These are phyloP conservation scores for Discostella stelligeroides DNA, from an alignment of 108 stramenopile species.

Conservation along the genomic window DNA sequence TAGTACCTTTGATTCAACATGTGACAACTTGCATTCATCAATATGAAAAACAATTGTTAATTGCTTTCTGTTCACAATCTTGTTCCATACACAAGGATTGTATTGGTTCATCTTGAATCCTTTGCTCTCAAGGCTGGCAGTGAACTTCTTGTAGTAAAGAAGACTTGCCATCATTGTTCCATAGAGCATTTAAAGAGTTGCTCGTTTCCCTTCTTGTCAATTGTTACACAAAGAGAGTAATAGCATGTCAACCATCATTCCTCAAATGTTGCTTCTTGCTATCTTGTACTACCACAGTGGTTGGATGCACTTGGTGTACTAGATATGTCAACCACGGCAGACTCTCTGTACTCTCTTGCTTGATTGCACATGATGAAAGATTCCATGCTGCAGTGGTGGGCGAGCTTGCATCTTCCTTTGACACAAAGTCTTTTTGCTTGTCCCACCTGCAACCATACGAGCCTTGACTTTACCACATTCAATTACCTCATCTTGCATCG, in stretches of 20 bases:
- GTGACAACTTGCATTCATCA: background rate
- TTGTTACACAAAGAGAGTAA: background rate
- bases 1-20: background rate
- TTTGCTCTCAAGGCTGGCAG: slow-evolving; percentile 6
- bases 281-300: background rate
- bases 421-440: too few relatives aligned
- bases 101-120: slow-evolving; percentile 55
- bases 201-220: slow-evolving; percentile 10
- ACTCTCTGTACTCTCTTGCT: slow-evolving; percentile 8
- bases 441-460: background rate
- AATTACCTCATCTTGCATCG: too few relatives aligned
- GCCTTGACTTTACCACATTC: background rate
- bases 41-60: slow-evolving; percentile 27
- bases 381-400: background rate
- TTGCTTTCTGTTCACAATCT: slow-evolving; percentile 28
- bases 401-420: too few relatives aligned
- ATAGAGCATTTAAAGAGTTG: background rate
- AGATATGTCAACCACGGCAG: background rate
- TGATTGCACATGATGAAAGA: background rate
- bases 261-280: background rate
- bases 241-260: slow-evolving; percentile 2
- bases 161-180: background rate
- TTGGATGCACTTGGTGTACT: slow-evolving; percentile 2
- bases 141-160: slow-evolving; percentile 21
- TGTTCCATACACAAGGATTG: slow-evolving; percentile 55